Base-by-base conservation (phyloP, 2,329 filamentous ascomycete species). In the Aspergillus chevalieri region DNA sequence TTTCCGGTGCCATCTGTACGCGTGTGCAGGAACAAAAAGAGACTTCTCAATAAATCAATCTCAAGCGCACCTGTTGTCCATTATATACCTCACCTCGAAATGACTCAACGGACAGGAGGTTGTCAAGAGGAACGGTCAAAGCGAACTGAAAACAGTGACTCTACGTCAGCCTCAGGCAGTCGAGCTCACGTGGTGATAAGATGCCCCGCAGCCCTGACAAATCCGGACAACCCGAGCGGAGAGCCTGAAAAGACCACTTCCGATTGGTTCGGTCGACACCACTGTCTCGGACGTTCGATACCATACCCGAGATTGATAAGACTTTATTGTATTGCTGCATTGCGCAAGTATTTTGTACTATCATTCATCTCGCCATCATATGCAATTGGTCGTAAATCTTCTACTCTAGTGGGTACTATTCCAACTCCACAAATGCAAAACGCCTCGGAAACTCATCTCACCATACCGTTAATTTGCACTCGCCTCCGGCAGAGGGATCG, bases 401-500 rank as follows among this genome's bases (percentile, higher is more conserved):
- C 38, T 41, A 41, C 34, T 41, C 15, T 12, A 41, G 38, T 41
- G 38, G 38, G 38, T 41, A 41, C 38, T 41, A n/a, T 38, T 7
- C 19, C 10, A 21, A 12, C 19, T 19, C 17, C 15, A 21, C 19
- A 21, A 10, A 41, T 41, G 38, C 38, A 19, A 36, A 41, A 41
- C 38, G 38, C 21, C 42, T 21, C n/a, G 12, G 22, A 26, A 17
- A 7, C 26, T 44, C 22, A 44, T 10, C 6, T 39, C 74, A 52
- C 64, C 46, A 44, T 39, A 30, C 45, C 50, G 22, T 54, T 55
- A 41, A 22, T 41, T 41, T 21, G 15, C 8, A 41, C 38, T 41
- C 1, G 17, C 17, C 38, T 41, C 38, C n/a, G 81, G 81, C 71
- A 85, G 81, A 4, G 80, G 73, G 12, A 88, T 72, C 4, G 85